Evolutionary conservation across 1,284 basidiomycete species (phyloP), one percentile per base, ranked within the genome.

Genomic region (Xerocomus nothofagi): DNA sequence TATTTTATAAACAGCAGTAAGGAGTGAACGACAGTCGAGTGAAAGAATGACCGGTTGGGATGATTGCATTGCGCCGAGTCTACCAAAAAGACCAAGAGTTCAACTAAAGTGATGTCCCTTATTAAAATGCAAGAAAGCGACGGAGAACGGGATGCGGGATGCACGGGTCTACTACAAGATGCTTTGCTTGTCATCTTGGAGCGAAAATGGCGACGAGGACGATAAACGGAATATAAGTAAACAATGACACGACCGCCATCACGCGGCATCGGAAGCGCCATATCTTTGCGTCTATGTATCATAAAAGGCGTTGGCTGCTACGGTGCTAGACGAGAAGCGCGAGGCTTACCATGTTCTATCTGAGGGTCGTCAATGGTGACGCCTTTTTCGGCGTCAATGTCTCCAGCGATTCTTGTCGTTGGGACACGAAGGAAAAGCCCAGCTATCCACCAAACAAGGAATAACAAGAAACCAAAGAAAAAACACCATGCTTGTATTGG

Each of bases 171-270:
- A 41, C 42, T 51, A 53, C 31, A 49, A 42, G 45, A 43, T 34
- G 38, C 38, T 24, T 42, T 50, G 55, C 40, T 44, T 51, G 59
- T 55, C 51, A 65, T 56, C 69, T 66, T 54, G 70, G 75, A 14
- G 75, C 81, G 63, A 85, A 86, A 57, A 88, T 71, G 58, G 81
- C 82, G 57, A 88, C 73, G 55, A 85, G 79, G 56, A 87, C 69
- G 65, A 89, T 81, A 67, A 89, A 88, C 14, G 86, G 86, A 53
- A 88, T 71, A 67, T 89, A 89, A n/a, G 86, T 87, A 64, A 88
- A 60, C 41, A 88, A 57, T 32, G 86, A 86, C 32, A 87, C 66
- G 37, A 64, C 72, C 24, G 80, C 72, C 83, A 88, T 83, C 54
- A 88, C 67, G 38, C 87, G 83, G 72, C 86, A 89, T 48, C 86